These are phyloP conservation scores for Talaromyces thailandensis DNA, from an alignment of 495 filamentous ascomycete genomes.

Conservation along the genomic window DNA sequence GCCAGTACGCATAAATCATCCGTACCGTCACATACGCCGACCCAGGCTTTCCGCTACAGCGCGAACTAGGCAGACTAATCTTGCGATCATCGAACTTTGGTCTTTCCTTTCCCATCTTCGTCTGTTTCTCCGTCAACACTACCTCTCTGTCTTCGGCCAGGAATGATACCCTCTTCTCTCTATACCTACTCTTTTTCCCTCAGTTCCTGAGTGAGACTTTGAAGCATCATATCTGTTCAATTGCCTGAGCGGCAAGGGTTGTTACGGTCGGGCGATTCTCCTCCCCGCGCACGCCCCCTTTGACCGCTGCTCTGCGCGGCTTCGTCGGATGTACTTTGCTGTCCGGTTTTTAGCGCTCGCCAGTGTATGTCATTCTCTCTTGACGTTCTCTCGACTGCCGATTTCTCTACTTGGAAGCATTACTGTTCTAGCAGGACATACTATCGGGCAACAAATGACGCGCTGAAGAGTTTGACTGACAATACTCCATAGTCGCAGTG, in stretches of 20 bases:
- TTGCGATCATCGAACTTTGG: background rate
- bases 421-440: background rate
- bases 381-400: background rate
- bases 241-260: conserved; percentile 1
- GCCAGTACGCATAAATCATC: background rate
- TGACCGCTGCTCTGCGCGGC: conserved; percentile 6
- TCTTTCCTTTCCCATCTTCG: background rate
- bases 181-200: background rate
- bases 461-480: background rate
- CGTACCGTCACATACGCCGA: background rate
- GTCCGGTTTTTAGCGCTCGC: background rate
- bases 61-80: background rate
- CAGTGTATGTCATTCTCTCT: background rate
- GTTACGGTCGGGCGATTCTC: conserved; percentile 2
- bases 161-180: background rate
- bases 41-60: background rate
- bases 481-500: background rate
- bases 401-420: background rate
- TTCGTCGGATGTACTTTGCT: conserved; percentile 4
- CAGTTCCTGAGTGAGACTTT: background rate
- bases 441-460: background rate
- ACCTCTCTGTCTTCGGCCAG: conserved; percentile 4
- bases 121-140: background rate
- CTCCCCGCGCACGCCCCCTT: conserved; percentile 1
- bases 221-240: background rate